Evolutionary conservation across 2,329 filamentous ascomycete genomes (phyloP), one percentile per base, ranked within the genome.

Genomic region (Exophiala lecanii-corni): DNA sequence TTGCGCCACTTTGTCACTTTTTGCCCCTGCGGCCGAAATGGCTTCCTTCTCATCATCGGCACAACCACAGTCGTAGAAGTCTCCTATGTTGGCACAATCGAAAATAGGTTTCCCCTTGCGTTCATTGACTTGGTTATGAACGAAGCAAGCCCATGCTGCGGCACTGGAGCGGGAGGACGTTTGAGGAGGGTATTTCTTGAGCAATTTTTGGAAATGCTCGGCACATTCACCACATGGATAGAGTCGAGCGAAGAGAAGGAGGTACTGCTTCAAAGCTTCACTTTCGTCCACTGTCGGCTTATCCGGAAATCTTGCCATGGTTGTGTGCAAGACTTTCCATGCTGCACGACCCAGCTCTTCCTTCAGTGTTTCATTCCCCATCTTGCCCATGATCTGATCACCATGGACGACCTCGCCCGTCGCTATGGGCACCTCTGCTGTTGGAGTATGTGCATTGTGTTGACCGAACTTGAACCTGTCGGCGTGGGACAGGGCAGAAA

Each of bases 181-280:
- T 57, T 83, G 79, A 10, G 79, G 79, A 30, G 79, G 79, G 54
- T 76, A 82, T 53, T 79, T 77, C 54, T 72, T 70, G 23, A 83
- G 61, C 50, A 82, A 73, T 51, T 72, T 63, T 49, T 77, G 72
- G 59, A 83, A 83, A 58, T 83, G 79, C 48, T 72, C 66, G 7
- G 79, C 79, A 59, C 79, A 83, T 64, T 83, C 79, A 60, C 79
- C 79, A 60, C 79, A 82, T 43, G 79, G 79, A 58, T 83, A 83
- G 28, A 83, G 62, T 51, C 79, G 68, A 54, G 80, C 76, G 58
- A 82, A 83, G 5, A 83, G 67, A 57, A 80, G 74, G 42, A 83
- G 74, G 56, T 77, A 83, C 41, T 72, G 74, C 43, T 74, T 70
- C 49, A 83, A 59, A 3, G 79, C 75, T 38, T 74, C 68, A 54